A percentile compares a stretch with the other conserved stretches of the same genome.
Evolutionary conservation across 495 filamentous ascomycete species (phyloP).

Genomic region (Trichocladium antarcticum): DNA sequence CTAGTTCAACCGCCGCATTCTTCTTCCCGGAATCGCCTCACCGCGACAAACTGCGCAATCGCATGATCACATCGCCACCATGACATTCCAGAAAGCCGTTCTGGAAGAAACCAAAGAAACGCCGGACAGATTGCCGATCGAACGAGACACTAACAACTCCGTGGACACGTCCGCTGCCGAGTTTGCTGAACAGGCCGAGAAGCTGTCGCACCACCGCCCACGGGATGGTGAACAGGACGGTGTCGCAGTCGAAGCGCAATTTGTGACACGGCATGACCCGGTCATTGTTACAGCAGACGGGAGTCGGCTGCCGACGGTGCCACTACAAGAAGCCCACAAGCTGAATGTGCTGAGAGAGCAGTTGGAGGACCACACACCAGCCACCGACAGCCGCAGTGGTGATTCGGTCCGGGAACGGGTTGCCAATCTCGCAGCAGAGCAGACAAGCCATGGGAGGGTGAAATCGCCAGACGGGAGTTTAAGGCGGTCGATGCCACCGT

Average conservation of each 20-base stretch:
- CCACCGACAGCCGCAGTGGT: not conserved
- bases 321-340: constrained; percentile 52
- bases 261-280: constrained; percentile 58
- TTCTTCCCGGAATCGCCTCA: not conserved
- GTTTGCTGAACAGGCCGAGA: constrained; percentile 49
- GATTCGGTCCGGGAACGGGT: constrained; percentile 6
- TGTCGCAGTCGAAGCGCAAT: constrained; percentile 52
- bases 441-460: constrained; percentile 5
- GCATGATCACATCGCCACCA: not conserved
- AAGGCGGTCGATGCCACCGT: constrained; percentile 42
- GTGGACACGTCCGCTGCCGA: constrained; percentile 22
- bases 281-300: constrained; percentile 58
- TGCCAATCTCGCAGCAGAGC: constrained; percentile 3
- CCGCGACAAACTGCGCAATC: not conserved
- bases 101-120: not conserved
- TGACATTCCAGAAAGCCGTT: not conserved
- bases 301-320: constrained; percentile 52
- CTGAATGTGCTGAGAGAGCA: constrained; percentile 53
- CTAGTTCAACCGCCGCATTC: not conserved
- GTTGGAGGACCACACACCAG: constrained; percentile 22
- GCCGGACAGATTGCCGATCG: not conserved
- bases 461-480: constrained; percentile 29
- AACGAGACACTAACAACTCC: not conserved
- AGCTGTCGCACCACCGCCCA: constrained; percentile 40
- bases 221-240: constrained; percentile 20